These are phyloP conservation scores for Abortiporus biennis DNA, from an alignment of 1,284 basidiomycete species.

Conservation along the genomic window DNA sequence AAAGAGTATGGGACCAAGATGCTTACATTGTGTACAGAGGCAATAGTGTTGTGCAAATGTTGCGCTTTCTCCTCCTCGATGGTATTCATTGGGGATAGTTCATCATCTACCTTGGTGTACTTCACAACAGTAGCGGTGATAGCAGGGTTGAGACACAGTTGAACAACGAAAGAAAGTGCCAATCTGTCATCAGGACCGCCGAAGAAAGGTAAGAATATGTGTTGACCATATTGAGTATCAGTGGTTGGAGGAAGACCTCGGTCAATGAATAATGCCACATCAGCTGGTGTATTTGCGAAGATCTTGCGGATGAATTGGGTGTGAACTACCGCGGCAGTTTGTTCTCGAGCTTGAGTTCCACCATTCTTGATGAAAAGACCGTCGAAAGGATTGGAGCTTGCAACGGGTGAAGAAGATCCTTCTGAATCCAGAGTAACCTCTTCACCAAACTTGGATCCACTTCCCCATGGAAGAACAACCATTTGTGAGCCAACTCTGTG, in stretches of 20 bases:
- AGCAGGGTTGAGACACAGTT: constrained; percentile 62
- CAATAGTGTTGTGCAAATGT: constrained; percentile 4
- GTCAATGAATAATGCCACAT: constrained; percentile 83
- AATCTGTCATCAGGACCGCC: constrained; percentile 90
- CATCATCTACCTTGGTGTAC: constrained; percentile 39
- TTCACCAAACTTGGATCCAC: constrained; percentile 9
- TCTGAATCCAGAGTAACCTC: constrained; percentile 3
- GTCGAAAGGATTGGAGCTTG: constrained; percentile 36
- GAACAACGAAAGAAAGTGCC: constrained; percentile 73
- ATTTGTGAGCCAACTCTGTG: constrained; percentile 59
- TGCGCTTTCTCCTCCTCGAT: constrained; percentile 26
- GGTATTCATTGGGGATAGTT: constrained; percentile 25
- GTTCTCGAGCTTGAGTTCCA: constrained; percentile 23
- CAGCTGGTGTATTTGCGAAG: constrained; percentile 58
- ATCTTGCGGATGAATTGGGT: constrained; percentile 79
- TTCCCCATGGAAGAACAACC: constrained; percentile 78
- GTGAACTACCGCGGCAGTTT: constrained; percentile 44
- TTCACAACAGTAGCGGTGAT: constrained; percentile 69
- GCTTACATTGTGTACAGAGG: constrained; percentile 7
- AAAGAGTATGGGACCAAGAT: constrained; percentile 4
- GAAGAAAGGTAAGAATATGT: constrained; percentile 85
- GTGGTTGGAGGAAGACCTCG: constrained; percentile 30
- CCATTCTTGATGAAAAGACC: too few species aligned
- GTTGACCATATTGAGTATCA: constrained; percentile 32
- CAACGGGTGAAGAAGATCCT: constrained; percentile 25